Percentiles rank a stretch among this genome's conserved stretches.
Evolutionary conservation across 2,329 filamentous ascomycete genomes (phyloP).

Genomic region (Arthrobotrys musiformis): DNA sequence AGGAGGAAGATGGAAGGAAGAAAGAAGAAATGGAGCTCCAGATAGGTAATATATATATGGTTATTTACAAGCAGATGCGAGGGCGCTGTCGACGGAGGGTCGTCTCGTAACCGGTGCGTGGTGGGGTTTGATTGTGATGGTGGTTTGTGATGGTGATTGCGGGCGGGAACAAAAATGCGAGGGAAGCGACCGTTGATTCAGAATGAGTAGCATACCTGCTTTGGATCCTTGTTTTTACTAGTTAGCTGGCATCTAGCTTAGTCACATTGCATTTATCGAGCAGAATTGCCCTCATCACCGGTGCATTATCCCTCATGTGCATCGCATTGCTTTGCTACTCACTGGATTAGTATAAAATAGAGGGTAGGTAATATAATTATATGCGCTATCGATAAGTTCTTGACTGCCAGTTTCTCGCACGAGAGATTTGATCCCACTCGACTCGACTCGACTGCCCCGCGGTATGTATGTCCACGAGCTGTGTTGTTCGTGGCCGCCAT

Average conservation of each 20-base stretch:
- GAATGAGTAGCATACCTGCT: not conserved
- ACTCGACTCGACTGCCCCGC: slow-evolving; percentile 22
- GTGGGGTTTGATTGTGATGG: not conserved
- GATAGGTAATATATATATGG: not conserved
- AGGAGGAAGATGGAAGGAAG: too few species aligned
- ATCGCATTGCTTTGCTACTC: too few species aligned
- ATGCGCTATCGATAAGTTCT: slow-evolving; percentile 47
- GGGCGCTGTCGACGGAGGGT: not conserved
- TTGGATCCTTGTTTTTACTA: slow-evolving; percentile 24
- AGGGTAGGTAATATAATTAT: too few species aligned
- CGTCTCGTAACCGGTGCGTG: not conserved
- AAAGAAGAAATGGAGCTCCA: not conserved
- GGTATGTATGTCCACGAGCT: too few species aligned
- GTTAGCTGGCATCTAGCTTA: not conserved
- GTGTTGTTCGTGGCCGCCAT: not conserved
- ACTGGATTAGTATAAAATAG: too few species aligned
- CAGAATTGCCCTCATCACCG: not conserved
- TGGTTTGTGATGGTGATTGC: not conserved
- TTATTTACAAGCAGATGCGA: not conserved
- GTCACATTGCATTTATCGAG: not conserved
- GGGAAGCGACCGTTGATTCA: slow-evolving; percentile 14
- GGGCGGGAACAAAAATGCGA: not conserved
- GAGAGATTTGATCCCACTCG: slow-evolving; percentile 26
- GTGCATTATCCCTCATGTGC: too few species aligned
- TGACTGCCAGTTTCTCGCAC: slow-evolving; percentile 33